A percentile compares a stretch with the other conserved stretches of the same genome.
phyloP scores from a whole-genome alignment of 805 yeast species.

The Yarrowia osloensis region DNA sequence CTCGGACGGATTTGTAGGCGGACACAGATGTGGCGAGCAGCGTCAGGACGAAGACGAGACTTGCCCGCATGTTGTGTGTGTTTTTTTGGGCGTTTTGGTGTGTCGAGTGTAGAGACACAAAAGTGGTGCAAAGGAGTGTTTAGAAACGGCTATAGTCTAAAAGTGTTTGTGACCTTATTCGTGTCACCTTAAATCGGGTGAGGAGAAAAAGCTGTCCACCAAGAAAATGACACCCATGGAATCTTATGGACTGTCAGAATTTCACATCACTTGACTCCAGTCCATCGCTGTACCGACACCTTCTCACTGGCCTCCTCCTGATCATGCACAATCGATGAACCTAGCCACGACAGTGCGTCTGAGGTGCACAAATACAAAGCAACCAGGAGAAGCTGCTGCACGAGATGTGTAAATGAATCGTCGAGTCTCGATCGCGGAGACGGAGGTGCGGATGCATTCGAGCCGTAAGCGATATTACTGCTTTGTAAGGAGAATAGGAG shows the following conservation, averaged over 20 bases:
- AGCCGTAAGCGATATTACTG: not conserved
- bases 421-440: too few relatives aligned
- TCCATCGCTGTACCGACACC: too few relatives aligned
- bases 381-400: not conserved
- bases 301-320: not conserved
- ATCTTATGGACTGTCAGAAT: too few relatives aligned
- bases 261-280: too few relatives aligned
- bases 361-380: not conserved
- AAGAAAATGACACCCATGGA: too few relatives aligned
- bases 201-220: too few relatives aligned
- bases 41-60: not conserved
- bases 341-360: not conserved
- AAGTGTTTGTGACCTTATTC: too few relatives aligned
- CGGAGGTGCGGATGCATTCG: not conserved
- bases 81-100: not conserved
- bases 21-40: not conserved
- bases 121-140: too few relatives aligned
- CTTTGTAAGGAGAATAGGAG: not conserved
- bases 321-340: slow-evolving; percentile 1
- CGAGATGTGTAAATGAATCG: not conserved
- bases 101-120: too few relatives aligned
- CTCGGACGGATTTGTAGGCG: slow-evolving; percentile 22
- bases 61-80: not conserved
- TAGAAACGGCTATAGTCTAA: too few relatives aligned
- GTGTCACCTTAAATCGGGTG: too few relatives aligned